Conservation (phyloP, 1,284 basidiomycete genomes). For the Anthracocystis walkeri region DNA sequence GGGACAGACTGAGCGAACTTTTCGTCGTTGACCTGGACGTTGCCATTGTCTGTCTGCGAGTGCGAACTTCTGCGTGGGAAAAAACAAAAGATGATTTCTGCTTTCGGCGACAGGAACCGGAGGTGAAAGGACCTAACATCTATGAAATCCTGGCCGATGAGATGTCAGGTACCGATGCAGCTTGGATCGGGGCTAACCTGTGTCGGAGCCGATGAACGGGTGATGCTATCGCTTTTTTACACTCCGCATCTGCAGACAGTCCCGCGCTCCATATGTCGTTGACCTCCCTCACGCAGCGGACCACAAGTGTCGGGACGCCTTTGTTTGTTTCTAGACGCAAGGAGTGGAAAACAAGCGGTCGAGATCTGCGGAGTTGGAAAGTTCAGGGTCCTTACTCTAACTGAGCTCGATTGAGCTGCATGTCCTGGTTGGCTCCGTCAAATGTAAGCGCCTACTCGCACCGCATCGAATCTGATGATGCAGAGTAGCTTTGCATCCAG, state of each 20-base stretch:
- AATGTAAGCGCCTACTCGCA: too few species aligned
- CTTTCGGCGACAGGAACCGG: background rate
- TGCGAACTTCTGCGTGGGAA: background rate
- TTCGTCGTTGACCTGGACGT: background rate
- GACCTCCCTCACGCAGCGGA: background rate
- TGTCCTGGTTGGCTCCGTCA: too few species aligned
- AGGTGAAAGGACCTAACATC: background rate
- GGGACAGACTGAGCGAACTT: background rate
- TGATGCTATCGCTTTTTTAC: too few species aligned
- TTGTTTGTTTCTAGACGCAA: conserved; percentile 10
- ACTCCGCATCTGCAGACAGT: too few species aligned
- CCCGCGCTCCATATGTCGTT: too few species aligned
- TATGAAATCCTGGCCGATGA: background rate
- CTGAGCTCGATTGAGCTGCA: background rate
- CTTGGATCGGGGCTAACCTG: background rate
- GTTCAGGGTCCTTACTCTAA: background rate
- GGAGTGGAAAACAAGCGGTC: background rate
- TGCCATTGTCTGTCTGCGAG: background rate
- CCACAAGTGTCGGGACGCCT: background rate
- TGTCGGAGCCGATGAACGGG: too few species aligned
- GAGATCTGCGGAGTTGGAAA: conserved; percentile 22
- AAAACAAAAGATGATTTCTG: background rate
- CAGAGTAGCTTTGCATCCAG: too few species aligned
- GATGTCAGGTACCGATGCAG: background rate
- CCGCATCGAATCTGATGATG: too few species aligned